These are phyloP conservation scores for Fusarium paranaense DNA, from an alignment of 2,329 filamentous ascomycete genomes.

Conservation along the genomic window DNA sequence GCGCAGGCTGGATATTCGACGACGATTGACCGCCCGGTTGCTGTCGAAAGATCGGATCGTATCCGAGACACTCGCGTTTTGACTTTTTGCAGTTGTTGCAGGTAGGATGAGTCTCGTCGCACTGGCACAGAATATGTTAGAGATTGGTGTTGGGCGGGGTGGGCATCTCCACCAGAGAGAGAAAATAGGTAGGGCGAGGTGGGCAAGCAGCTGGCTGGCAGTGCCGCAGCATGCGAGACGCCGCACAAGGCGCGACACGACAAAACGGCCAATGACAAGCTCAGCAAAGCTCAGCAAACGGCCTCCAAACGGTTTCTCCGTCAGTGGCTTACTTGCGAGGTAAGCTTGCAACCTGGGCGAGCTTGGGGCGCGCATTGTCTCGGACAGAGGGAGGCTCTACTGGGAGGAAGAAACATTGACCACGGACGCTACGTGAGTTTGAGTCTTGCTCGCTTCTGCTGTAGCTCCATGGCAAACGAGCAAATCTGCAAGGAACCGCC, in stretches of 20 bases:
- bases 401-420: slow-evolving; percentile 26
- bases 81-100: slow-evolving; percentile 93
- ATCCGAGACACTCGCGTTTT: slow-evolving; percentile 86
- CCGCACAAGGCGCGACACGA: slow-evolving; percentile 15
- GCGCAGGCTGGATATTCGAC: slow-evolving; percentile 60
- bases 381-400: slow-evolving; percentile 32
- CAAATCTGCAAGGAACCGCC: slow-evolving; percentile 32
- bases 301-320: slow-evolving; percentile 6
- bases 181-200: slow-evolving; percentile 9
- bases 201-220: slow-evolving; percentile 20
- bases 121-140: slow-evolving; percentile 61
- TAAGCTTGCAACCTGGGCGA: background rate
- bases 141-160: slow-evolving; percentile 31
- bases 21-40: slow-evolving; percentile 79
- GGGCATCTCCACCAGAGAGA: slow-evolving; percentile 36
- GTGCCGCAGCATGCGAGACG: slow-evolving; percentile 11
- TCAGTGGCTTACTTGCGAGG: slow-evolving; percentile 19
- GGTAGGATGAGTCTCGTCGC: slow-evolving; percentile 93
- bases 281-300: slow-evolving; percentile 20
- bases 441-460: slow-evolving; percentile 35
- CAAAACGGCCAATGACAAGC: slow-evolving; percentile 31
- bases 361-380: slow-evolving; percentile 12
- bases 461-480: slow-evolving; percentile 31
- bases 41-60: slow-evolving; percentile 88
- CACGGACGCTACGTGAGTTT: slow-evolving; percentile 38